Base-by-base conservation (phyloP, 2,329 filamentous ascomycete genomes). In the Albifimbria verrucaria region DNA sequence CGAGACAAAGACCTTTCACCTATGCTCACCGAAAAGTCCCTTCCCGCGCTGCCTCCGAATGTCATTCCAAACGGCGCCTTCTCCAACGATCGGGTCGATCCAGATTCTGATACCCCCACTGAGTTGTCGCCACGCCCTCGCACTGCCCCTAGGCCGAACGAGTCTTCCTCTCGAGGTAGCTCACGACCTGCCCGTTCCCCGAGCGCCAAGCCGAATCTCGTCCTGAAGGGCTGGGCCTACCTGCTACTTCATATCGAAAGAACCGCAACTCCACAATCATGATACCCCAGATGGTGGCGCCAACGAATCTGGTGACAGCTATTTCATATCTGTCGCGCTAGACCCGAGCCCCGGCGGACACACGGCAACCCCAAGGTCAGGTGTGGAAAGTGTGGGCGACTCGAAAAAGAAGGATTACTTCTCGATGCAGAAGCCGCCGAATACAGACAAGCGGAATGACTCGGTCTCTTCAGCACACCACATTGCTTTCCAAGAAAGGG, bases 401-500 rank as follows among this genome's bases (percentile, higher is more conserved):
- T 55, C 70, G 28, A 68, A 70, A 39, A 79, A 76, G 65, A 81
- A 77, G 56, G 86, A 89, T 58, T 87, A 87, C 59, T 87, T 87
- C 63, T 74, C 68, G 49, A 62, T 72, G 6, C 56, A 72, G 28
- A 79, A 77, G 65, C 65, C 70, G n/a, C 60, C 68, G 2, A 59
- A 71, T 17, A 58, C 69, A 3, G 77, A 82, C 49, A 78, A 72
- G 59, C 77, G 76, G 47, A 65, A 63, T 17, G 79, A 80, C 43
- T 80, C 79, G 1, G 74, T 76, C 52, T 68, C 74, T 54, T 81
- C 85, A 2, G 92, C 90, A 17, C 90, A 92, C n/a, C 92, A 96
- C 64, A 96, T 96, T 62, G 89, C 91, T 21, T 95, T 92, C 67
- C 91, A 96, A 68, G 90, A 96, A 63, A 94, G 92, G 70, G 83